phyloP scores from a whole-genome alignment of 2,329 filamentous ascomycete species.

The Trichophyton equinum region DNA sequence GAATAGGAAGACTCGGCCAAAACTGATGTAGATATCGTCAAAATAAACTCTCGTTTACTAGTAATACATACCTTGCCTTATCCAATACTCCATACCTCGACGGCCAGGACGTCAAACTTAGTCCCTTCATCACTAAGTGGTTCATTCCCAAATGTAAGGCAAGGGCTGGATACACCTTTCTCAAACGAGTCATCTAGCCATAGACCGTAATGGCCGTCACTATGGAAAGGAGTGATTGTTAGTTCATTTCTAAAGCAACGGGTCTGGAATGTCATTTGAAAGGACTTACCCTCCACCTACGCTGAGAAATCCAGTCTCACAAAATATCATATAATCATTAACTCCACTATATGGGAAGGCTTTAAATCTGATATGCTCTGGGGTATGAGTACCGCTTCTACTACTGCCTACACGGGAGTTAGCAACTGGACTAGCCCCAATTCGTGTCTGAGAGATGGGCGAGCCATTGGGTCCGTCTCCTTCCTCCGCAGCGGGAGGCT shows the following conservation, averaged over 20 bases:
- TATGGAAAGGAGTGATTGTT: constrained; percentile 18
- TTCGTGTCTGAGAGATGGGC: neutral
- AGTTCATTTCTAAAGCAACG: neutral
- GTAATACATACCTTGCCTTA: constrained; percentile 15
- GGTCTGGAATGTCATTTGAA: neutral
- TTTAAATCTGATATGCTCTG: constrained; percentile 81
- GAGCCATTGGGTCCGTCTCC: neutral
- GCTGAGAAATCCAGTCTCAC: constrained; percentile 71
- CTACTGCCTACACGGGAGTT: constrained; percentile 18
- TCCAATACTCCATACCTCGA: constrained; percentile 89
- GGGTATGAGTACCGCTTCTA: constrained; percentile 42
- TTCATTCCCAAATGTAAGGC: constrained; percentile 91
- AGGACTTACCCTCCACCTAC: constrained; percentile 58
- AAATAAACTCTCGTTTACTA: neutral
- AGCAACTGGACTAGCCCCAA: constrained; percentile 4
- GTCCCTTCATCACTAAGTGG: constrained; percentile 81
- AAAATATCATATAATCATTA: constrained; percentile 95
- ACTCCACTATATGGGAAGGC: constrained; percentile 92
- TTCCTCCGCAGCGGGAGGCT: neutral
- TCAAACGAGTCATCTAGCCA: constrained; percentile 85
- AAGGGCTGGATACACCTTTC: constrained; percentile 67
- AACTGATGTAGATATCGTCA: neutral
- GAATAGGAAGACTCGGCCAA: neutral
- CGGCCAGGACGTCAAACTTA: constrained; percentile 81
- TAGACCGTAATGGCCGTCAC: constrained; percentile 77